phyloP scores from a whole-genome alignment of 2,329 filamentous ascomycete species.

The Emydomyces testavorans region DNA sequence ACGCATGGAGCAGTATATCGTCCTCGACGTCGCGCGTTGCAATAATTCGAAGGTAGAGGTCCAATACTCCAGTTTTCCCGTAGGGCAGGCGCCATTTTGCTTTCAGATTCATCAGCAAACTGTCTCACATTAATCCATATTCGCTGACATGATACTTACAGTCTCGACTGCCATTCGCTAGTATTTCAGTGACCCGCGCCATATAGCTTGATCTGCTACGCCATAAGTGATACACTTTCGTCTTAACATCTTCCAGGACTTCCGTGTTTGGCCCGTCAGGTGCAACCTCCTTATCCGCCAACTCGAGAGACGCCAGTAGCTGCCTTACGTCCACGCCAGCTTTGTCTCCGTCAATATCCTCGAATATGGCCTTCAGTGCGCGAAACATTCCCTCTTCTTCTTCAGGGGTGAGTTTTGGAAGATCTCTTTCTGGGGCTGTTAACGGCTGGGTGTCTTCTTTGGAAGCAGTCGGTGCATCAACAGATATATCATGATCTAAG shows the following conservation, averaged over 20 bases:
- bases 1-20: constrained; percentile 29
- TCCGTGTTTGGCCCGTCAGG: constrained; percentile 19
- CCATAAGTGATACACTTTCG: constrained; percentile 30
- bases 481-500: not conserved
- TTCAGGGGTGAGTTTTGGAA: constrained; percentile 18
- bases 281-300: constrained; percentile 21
- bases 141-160: constrained; percentile 23
- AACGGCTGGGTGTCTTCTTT: constrained; percentile 14
- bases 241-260: constrained; percentile 22
- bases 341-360: constrained; percentile 20
- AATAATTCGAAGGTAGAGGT: constrained; percentile 33
- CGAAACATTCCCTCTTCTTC: constrained; percentile 28
- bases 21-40: constrained; percentile 23
- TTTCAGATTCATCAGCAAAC: constrained; percentile 16
- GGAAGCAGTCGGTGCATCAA: not conserved
- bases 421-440: constrained; percentile 17
- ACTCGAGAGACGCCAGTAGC: constrained; percentile 24
- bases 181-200: constrained; percentile 27
- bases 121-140: no score
- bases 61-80: constrained; percentile 31
- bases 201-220: constrained; percentile 27
- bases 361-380: constrained; percentile 25
- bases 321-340: constrained; percentile 21
- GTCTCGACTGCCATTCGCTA: constrained; percentile 36
- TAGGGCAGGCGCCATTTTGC: constrained; percentile 32